Conservation (phyloP, 768 basidiomycete genomes). For the Pisolithus marmoratus region DNA sequence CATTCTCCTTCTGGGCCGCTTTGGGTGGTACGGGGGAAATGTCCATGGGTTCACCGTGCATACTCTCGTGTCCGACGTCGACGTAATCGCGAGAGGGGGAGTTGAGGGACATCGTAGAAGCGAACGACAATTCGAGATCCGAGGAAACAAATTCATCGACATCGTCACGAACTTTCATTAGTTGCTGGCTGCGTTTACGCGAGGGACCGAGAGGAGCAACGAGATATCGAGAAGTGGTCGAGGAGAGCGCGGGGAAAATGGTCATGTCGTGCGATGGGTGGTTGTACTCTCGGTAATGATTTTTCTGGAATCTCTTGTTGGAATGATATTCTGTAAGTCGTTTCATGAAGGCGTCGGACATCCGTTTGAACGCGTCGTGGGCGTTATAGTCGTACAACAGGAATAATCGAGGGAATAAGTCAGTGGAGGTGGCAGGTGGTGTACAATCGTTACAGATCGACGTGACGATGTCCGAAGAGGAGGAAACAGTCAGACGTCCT, state of each 20-base stretch:
- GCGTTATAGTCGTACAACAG: slow-evolving; percentile 12
- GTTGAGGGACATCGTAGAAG: slow-evolving; percentile 74
- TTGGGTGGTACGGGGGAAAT: slow-evolving; percentile 62
- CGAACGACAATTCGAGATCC: slow-evolving; percentile 80
- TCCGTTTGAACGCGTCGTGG: slow-evolving; percentile 17
- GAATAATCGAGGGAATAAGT: slow-evolving; percentile 16
- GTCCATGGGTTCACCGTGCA: slow-evolving; percentile 67
- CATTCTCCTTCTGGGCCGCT: slow-evolving; percentile 21
- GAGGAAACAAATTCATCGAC: slow-evolving; percentile 64
- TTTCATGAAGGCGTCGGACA: slow-evolving; percentile 32
- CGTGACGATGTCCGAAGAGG: slow-evolving; percentile 1
- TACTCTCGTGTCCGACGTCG: slow-evolving; percentile 42
- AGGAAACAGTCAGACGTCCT: slow-evolving; percentile 11
- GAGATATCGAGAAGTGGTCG: slow-evolving; percentile 42
- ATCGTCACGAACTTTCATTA: slow-evolving; percentile 42
- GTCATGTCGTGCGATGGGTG: slow-evolving; percentile 43
- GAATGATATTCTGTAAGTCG: slow-evolving; percentile 36
- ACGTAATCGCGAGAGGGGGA: slow-evolving; percentile 54
- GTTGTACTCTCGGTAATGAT: slow-evolving; percentile 22
- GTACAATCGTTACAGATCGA: slow-evolving; percentile 11
- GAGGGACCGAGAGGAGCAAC: slow-evolving; percentile 33
- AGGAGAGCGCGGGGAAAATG: slow-evolving; percentile 39
- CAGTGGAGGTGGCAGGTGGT: slow-evolving; percentile 11
- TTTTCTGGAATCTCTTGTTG: slow-evolving; percentile 43
- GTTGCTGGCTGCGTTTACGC: slow-evolving; percentile 45